phyloP scores from a whole-genome alignment of 2,329 filamentous ascomycete genomes.

The Talaromyces sp. region DNA sequence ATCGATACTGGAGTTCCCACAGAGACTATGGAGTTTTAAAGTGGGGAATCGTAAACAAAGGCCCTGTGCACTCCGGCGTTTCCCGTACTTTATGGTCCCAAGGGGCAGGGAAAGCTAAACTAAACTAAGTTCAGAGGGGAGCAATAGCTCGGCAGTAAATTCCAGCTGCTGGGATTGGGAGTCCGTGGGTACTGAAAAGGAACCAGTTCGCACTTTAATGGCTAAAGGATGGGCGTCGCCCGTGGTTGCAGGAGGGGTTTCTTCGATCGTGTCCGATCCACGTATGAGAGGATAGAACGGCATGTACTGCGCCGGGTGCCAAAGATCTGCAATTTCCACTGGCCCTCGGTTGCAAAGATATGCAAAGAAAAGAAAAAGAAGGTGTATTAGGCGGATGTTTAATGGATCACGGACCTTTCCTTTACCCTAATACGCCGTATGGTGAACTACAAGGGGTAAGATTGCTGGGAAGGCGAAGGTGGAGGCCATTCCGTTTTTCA shows the following conservation, averaged over 20 bases:
- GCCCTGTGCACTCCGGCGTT: background rate
- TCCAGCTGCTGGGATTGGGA: background rate
- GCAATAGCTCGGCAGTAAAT: background rate
- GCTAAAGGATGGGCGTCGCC: background rate
- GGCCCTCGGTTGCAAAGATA: too few species aligned
- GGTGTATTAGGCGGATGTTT: background rate
- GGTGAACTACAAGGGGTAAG: too few species aligned
- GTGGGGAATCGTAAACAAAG: background rate
- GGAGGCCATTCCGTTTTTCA: too few species aligned
- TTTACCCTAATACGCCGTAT: background rate
- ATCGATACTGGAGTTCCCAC: background rate
- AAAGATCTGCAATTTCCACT: constrained; percentile 1
- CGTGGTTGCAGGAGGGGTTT: constrained; percentile 5
- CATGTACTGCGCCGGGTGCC: background rate
- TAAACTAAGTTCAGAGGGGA: background rate
- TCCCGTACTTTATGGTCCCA: background rate
- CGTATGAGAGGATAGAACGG: constrained; percentile 10
- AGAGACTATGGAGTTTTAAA: background rate
- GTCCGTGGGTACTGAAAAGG: background rate
- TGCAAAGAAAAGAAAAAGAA: background rate
- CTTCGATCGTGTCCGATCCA: constrained; percentile 14
- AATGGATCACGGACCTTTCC: background rate
- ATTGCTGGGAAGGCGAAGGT: too few species aligned
- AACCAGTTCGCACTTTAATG: background rate
- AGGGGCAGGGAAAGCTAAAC: background rate